These are phyloP conservation scores for Iberis pinnata DNA, from an alignment of 345 rosid genomes.

Conservation along the genomic window DNA sequence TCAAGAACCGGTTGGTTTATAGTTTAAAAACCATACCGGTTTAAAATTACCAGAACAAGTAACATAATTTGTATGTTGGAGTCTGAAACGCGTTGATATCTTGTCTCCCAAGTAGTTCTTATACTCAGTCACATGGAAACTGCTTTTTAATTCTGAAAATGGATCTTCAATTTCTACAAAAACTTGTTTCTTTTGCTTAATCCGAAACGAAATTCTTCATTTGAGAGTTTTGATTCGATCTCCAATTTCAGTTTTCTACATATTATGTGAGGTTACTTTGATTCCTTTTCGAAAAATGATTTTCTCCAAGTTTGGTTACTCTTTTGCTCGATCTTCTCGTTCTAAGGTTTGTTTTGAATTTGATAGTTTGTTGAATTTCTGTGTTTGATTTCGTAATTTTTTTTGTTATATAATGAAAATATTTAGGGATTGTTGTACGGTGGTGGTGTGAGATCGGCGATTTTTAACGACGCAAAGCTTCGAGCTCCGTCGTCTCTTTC, in stretches of 20 bases:
- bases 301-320: conserved; percentile 51
- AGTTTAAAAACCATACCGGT: conserved; percentile 7
- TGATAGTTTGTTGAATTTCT: not conserved
- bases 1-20: too few relatives aligned
- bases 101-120: conserved; percentile 20
- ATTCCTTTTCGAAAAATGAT: conserved; percentile 36
- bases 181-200: not conserved
- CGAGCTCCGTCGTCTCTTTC: conserved; percentile 14
- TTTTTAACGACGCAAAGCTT: conserved; percentile 15
- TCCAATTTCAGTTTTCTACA: conserved; percentile 1
- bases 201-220: conserved; percentile 15
- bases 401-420: not conserved
- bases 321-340: conserved; percentile 47
- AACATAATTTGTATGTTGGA: conserved; percentile 23
- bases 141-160: too few relatives aligned
- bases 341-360: conserved; percentile 41
- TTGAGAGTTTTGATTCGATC: conserved; percentile 16
- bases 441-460: conserved; percentile 33
- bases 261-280: conserved; percentile 21
- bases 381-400: not conserved
- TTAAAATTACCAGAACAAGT: not conserved
- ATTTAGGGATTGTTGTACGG: conserved; percentile 31
- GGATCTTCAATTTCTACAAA: too few relatives aligned
- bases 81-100: conserved; percentile 25
- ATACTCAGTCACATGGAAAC: not conserved